phyloP scores from a whole-genome alignment of 2,329 filamentous ascomycete species.

The Fusarium torulosum region DNA sequence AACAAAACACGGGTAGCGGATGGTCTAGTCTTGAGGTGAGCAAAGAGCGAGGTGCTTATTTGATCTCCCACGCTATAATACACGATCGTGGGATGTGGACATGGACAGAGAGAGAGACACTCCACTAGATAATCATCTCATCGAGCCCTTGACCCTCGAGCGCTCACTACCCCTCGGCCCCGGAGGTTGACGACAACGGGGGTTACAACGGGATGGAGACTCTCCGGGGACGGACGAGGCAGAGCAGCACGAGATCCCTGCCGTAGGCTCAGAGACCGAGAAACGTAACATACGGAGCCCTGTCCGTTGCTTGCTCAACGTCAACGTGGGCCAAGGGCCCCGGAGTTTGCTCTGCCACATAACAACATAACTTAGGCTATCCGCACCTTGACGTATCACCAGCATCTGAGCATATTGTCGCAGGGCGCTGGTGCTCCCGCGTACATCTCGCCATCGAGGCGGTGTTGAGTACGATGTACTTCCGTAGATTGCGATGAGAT shows the following conservation, averaged over 20 bases:
- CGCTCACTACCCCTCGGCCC: constrained; percentile 23
- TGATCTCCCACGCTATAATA: constrained; percentile 6
- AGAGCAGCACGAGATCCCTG: constrained; percentile 41
- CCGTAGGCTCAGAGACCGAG: constrained; percentile 35
- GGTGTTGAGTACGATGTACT: constrained; percentile 23
- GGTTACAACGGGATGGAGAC: constrained; percentile 41
- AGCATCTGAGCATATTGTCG: constrained; percentile 25
- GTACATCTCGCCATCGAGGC: constrained; percentile 41
- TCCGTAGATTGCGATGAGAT: constrained; percentile 14
- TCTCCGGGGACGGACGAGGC: constrained; percentile 37
- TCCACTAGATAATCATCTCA: constrained; percentile 12
- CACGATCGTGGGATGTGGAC: constrained; percentile 17
- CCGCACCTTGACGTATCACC: constrained; percentile 40
- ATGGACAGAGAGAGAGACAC: constrained; percentile 3
- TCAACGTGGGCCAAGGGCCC: constrained; percentile 26
- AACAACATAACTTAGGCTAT: constrained; percentile 23
- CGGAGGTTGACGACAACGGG: constrained; percentile 42
- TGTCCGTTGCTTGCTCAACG: constrained; percentile 49
- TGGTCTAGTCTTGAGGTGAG: constrained; percentile 9
- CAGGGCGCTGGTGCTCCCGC: constrained; percentile 32
- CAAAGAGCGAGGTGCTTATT: constrained; percentile 23
- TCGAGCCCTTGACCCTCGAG: constrained; percentile 14
- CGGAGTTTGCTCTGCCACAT: constrained; percentile 40
- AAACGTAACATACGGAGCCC: constrained; percentile 41
- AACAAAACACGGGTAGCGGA: constrained; percentile 17